Conservation (phyloP, 768 basidiomycete species). For the Tylopilus sp. region DNA sequence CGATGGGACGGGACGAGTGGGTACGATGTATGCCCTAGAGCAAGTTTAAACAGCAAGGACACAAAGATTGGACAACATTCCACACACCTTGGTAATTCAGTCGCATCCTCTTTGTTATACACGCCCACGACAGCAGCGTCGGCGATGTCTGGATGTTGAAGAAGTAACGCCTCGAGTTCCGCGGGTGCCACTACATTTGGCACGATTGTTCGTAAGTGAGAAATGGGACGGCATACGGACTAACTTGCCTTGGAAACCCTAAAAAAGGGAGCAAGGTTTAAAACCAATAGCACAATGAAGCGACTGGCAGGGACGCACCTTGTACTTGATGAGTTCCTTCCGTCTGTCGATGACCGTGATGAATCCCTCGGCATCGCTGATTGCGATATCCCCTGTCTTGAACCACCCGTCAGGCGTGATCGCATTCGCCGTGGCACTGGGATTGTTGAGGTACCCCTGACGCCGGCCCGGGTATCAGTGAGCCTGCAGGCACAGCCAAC, state of each 20-base stretch:
- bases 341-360: constrained; percentile 72
- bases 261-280: not conserved
- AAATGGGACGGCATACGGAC: not conserved
- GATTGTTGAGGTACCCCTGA: constrained; percentile 75
- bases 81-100: constrained; percentile 71
- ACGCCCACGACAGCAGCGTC: constrained; percentile 84
- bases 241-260: constrained; percentile 72
- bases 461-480: not conserved
- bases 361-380: constrained; percentile 64
- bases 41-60: not conserved
- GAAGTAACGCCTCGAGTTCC: constrained; percentile 73
- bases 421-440: constrained; percentile 59
- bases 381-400: constrained; percentile 83
- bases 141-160: constrained; percentile 71
- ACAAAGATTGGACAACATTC: not conserved
- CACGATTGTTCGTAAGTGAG: not conserved
- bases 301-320: constrained; percentile 31
- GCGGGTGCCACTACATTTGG: constrained; percentile 73
- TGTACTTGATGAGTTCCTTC: constrained; percentile 78
- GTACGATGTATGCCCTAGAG: constrained; percentile 57
- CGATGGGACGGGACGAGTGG: constrained; percentile 19
- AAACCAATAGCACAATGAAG: not conserved
- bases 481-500: not conserved
- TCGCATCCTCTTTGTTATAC: constrained; percentile 59
- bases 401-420: constrained; percentile 80